phyloP scores from a whole-genome alignment of 805 yeast species.

The Candida verbasci region DNA sequence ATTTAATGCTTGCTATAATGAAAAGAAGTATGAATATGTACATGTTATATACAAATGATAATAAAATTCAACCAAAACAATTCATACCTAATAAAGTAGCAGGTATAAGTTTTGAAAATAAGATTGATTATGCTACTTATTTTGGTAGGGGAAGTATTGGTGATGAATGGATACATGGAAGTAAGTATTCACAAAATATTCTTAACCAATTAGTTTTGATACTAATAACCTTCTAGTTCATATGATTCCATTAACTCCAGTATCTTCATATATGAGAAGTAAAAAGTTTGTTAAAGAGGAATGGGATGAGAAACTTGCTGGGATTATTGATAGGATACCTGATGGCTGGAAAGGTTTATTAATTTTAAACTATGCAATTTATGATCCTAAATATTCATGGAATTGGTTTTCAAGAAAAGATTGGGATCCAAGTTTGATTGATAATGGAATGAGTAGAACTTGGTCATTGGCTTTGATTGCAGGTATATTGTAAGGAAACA shows the following conservation, averaged over 20 bases:
- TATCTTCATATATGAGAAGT: slow-evolving; percentile 56
- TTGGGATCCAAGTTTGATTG: slow-evolving; percentile 58
- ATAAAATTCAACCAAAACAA: slow-evolving; percentile 51
- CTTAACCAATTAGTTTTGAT: no score
- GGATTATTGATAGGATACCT: slow-evolving; percentile 43
- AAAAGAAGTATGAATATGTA: slow-evolving; percentile 50
- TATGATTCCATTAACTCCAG: slow-evolving; percentile 69
- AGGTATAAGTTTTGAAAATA: slow-evolving; percentile 72
- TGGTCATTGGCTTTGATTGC: slow-evolving; percentile 82
- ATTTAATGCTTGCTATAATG: slow-evolving; percentile 59
- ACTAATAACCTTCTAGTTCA: no score
- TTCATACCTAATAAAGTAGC: slow-evolving; percentile 62
- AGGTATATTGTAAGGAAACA: slow-evolving; percentile 40
- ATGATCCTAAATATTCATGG: slow-evolving; percentile 53
- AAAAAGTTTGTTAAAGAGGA: slow-evolving; percentile 56
- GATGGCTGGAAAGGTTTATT: slow-evolving; percentile 75
- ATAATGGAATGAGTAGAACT: slow-evolving; percentile 80
- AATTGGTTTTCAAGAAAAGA: slow-evolving; percentile 41
- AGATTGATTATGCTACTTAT: slow-evolving; percentile 68
- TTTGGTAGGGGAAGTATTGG: slow-evolving; percentile 60
- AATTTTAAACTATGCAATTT: slow-evolving; percentile 69
- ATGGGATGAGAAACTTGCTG: slow-evolving; percentile 50
- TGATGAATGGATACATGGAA: slow-evolving; percentile 69
- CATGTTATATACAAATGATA: slow-evolving; percentile 51
- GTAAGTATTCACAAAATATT: no score